Conservation (phyloP, 2,329 filamentous ascomycete genomes). For the Fusarium sp. region DNA sequence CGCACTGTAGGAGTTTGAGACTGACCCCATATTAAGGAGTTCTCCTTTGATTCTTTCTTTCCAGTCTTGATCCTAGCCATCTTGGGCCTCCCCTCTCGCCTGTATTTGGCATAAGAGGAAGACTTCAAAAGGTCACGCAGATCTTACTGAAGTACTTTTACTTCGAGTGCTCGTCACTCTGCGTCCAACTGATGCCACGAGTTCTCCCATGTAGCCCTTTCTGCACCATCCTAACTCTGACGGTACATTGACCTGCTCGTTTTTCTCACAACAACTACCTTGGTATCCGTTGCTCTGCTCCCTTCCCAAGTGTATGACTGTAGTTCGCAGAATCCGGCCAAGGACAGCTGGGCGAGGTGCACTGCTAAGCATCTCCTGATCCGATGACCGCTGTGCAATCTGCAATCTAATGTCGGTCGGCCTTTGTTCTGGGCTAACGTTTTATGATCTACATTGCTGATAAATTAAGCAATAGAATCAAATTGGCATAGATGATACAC, state of each 20-base stretch:
- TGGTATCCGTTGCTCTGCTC: neutral
- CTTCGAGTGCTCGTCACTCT: neutral
- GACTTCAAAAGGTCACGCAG: neutral
- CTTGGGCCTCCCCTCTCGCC: neutral
- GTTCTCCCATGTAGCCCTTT: neutral
- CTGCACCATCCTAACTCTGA: neutral
- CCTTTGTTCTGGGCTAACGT: neutral
- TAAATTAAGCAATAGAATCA: neutral
- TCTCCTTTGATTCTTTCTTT: conserved; percentile 31
- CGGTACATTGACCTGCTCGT: neutral
- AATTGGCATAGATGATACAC: neutral
- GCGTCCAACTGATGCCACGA: neutral
- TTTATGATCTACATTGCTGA: neutral
- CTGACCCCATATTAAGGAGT: neutral
- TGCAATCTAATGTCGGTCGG: neutral
- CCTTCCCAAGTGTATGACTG: neutral
- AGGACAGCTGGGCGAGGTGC: neutral
- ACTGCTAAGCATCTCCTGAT: neutral
- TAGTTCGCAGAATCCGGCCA: neutral
- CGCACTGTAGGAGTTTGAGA: conserved; percentile 16
- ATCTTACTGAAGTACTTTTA: neutral
- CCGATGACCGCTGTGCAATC: neutral
- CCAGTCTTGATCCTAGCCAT: neutral
- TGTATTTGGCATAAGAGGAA: neutral
- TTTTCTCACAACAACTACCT: neutral